Percentiles rank a stretch among this genome's conserved stretches.
phyloP scores from a whole-genome alignment of 2,329 filamentous ascomycete species.

The Paradendryphiella salina region DNA sequence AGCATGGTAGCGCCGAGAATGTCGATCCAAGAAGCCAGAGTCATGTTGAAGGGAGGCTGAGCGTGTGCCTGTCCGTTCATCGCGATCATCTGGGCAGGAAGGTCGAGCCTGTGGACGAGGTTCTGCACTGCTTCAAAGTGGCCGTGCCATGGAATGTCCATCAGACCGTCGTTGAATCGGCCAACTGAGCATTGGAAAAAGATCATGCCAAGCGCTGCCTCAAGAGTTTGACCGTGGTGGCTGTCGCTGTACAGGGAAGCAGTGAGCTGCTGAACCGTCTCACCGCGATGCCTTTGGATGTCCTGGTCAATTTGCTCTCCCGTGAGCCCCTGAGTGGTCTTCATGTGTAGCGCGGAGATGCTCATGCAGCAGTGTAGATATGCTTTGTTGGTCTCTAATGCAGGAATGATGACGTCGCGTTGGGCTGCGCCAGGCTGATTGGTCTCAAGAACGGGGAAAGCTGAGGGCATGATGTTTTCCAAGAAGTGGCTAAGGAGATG shows the following conservation, averaged over 20 bases:
- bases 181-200: slow-evolving; percentile 95
- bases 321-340: slow-evolving; percentile 69
- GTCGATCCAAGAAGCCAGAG: slow-evolving; percentile 91
- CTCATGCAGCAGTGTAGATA: slow-evolving; percentile 96
- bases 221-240: slow-evolving; percentile 84
- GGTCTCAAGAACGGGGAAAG: slow-evolving; percentile 89
- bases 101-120: slow-evolving; percentile 80
- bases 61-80: slow-evolving; percentile 59
- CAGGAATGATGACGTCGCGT: slow-evolving; percentile 81
- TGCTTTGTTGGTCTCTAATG: slow-evolving; percentile 85
- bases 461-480: slow-evolving; percentile 79
- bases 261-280: slow-evolving; percentile 83
- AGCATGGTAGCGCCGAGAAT: slow-evolving; percentile 94
- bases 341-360: slow-evolving; percentile 89
- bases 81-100: slow-evolving; percentile 69
- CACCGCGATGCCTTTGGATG: slow-evolving; percentile 88
- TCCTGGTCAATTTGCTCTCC: slow-evolving; percentile 81
- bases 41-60: slow-evolving; percentile 91
- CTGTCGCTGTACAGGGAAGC: slow-evolving; percentile 78
- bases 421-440: slow-evolving; percentile 83
- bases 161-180: slow-evolving; percentile 77
- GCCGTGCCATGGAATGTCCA: slow-evolving; percentile 94
- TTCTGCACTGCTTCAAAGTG: slow-evolving; percentile 92
- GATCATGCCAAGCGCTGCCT: slow-evolving; percentile 91
- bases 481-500: slow-evolving; percentile 89